Base-by-base conservation (phyloP, 148 eudicot genomes). In the Nepenthes mirabilis region DNA sequence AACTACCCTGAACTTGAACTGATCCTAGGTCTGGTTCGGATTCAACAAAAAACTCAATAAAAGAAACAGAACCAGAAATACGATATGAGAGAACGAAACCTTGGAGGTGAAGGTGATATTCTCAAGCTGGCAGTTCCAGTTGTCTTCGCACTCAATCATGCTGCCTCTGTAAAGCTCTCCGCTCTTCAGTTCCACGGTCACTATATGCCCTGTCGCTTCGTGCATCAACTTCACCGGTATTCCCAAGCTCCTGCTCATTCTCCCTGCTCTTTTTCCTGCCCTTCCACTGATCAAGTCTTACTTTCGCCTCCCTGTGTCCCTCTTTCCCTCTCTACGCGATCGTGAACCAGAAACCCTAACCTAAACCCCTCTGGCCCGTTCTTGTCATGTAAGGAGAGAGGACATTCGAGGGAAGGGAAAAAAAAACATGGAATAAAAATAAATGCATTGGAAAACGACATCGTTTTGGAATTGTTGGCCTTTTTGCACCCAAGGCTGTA, bases 121-220 rank as follows among this genome's bases (percentile, higher is more conserved):
- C 56, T 91, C 96, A 14, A 91, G 96, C 52, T 85, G 93, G 66
- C 97, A 91, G 69, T 91, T 91, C 97, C 96, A 91, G 73, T 88
- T 88, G 65, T 91, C 94, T 71, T 91, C 97, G 65, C 96, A 91
- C 59, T 91, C 97, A 55, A 85, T 60, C 90, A 91, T 79, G 56
- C 84, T 74, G 58, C 97, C 96, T 66, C 96, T 77, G 67, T 91
- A 91, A 9, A 88, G 79, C 72, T 91, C 97, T 11, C 97, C 96
- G 56, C 90, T 88, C 70, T 91, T 91, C 57, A 91, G 81, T 53
- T 91, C 97, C 13, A 91, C 97, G 0, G 96, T 80, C 37, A 89
- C 97, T 1, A 89, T 54, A 45, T 89, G 94, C 1, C 90, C 94
- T 1, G 83, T 69, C 14, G 96, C 87, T 62, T 86, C 93, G 80